These are phyloP conservation scores for Microcera coccophila DNA, from an alignment of 2,329 filamentous ascomycete genomes.

Conservation along the genomic window DNA sequence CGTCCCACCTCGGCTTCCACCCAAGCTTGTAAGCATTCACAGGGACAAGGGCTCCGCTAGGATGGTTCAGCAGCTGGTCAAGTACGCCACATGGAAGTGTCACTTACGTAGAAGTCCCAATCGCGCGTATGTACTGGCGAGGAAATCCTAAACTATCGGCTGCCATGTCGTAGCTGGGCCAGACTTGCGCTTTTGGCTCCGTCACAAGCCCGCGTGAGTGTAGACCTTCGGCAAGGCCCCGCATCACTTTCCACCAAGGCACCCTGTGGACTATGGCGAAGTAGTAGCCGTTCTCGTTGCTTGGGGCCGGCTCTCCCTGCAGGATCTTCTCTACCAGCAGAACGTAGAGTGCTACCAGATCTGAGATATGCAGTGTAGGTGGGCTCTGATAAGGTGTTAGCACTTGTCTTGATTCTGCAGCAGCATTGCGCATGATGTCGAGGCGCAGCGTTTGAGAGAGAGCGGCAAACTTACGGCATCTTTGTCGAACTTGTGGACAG, in stretches of 20 bases:
- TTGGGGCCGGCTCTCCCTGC: conserved; percentile 24
- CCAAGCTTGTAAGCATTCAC: conserved; percentile 21
- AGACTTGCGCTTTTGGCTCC: conserved; percentile 21
- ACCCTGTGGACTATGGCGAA: conserved; percentile 29
- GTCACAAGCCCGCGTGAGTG: conserved; percentile 28
- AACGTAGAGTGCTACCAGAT: conserved; percentile 30
- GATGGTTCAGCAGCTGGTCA: no score
- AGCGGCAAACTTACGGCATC: conserved; percentile 26
- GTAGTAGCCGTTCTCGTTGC: conserved; percentile 32
- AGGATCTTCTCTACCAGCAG: conserved; percentile 28
- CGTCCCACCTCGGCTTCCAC: conserved; percentile 29
- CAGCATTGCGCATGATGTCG: no score
- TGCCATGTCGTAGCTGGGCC: conserved; percentile 31
- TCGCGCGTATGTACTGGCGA: conserved; percentile 18
- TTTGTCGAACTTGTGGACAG: conserved; percentile 32
- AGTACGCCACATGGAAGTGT: no score
- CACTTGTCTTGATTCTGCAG: no score
- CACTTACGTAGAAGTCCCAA: conserved; percentile 26
- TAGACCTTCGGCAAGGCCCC: conserved; percentile 24
- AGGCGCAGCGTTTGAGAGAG: background rate
- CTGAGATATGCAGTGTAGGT: conserved; percentile 28
- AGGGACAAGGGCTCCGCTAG: conserved; percentile 14
- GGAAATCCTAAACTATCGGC: conserved; percentile 32
- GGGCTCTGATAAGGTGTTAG: conserved; percentile 18
- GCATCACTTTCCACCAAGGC: conserved; percentile 29